Percentiles rank a stretch among this genome's conserved stretches.
phyloP scores from a whole-genome alignment of 176 grass and related monocot genomes.

The Areca catechu region DNA sequence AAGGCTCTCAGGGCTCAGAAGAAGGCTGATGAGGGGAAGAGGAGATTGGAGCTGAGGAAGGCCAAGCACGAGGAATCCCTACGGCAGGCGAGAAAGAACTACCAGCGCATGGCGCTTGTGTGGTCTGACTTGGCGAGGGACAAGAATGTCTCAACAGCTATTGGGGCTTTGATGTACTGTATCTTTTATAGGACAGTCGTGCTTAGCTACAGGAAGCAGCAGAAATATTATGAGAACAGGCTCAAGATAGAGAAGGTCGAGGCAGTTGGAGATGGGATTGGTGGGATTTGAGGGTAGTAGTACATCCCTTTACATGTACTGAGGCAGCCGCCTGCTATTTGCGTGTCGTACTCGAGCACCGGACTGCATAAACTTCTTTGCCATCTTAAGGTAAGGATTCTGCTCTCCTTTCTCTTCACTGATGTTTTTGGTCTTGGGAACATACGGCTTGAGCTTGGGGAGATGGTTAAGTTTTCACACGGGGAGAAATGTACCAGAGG shows the following conservation, averaged over 20 bases:
- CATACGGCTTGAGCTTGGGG: conserved; percentile 25
- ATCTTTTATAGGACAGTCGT: conserved; percentile 23
- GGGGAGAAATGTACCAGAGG: conserved; percentile 26
- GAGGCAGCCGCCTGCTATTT: conserved; percentile 12
- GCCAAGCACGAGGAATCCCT: conserved; percentile 18
- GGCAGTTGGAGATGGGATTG: conserved; percentile 23
- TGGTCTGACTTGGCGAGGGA: conserved; percentile 21
- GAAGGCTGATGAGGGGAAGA: conserved; percentile 20
- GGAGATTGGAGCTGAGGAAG: conserved; percentile 7
- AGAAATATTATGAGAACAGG: conserved; percentile 26
- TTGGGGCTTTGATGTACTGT: conserved; percentile 20
- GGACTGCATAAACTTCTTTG: conserved; percentile 26
- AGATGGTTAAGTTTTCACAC: conserved; percentile 36
- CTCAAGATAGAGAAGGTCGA: conserved; percentile 26
- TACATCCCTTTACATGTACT: conserved; percentile 22
- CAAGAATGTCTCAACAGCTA: conserved; percentile 19
- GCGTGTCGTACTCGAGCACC: conserved; percentile 24
- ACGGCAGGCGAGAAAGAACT: conserved; percentile 21
- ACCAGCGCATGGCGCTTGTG: conserved; percentile 14
- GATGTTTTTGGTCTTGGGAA: conserved; percentile 30
- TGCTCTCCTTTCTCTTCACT: conserved; percentile 24
- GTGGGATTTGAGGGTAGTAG: conserved; percentile 15
- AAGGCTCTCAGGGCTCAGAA: conserved; percentile 16
- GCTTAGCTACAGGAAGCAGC: conserved; percentile 30
- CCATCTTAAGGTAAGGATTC: conserved; percentile 30